phyloP scores from a whole-genome alignment of 1,284 basidiomycete species.

The Microbotryum lychnidis-dioicae region DNA sequence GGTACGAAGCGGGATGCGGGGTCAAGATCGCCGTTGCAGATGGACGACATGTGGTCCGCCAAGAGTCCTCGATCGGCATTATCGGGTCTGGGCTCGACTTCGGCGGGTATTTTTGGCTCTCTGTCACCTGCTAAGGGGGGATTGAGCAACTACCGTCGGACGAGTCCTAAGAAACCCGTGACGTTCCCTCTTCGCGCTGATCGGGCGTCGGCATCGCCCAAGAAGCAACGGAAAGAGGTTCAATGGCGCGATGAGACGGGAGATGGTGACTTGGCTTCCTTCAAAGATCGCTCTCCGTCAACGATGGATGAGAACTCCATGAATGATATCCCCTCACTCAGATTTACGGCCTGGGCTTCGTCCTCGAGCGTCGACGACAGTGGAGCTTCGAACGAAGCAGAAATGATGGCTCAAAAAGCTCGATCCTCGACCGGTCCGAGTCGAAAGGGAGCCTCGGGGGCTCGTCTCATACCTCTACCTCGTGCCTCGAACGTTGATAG shows the following conservation, averaged over 20 bases:
- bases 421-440: constrained; percentile 2
- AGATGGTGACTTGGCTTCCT: constrained; percentile 25
- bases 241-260: constrained; percentile 31
- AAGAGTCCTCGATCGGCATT: constrained; percentile 15
- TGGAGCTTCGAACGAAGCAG: constrained; percentile 15
- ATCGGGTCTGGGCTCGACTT: constrained; percentile 14
- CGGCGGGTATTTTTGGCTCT: background rate
- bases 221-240: constrained; percentile 25
- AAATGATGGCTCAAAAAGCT: constrained; percentile 23
- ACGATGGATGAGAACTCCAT: background rate
- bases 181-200: constrained; percentile 3
- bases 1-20: constrained; percentile 22
- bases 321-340: constrained; percentile 6
- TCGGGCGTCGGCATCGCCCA: constrained; percentile 5
- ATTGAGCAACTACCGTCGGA: too few species aligned
- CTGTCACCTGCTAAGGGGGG: too few species aligned
- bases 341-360: constrained; percentile 16
- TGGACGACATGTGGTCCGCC: constrained; percentile 10
- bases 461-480: background rate
- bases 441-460: too few species aligned
- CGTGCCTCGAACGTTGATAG: constrained; percentile 7
- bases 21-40: constrained; percentile 15
- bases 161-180: constrained; percentile 10
- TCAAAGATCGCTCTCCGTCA: constrained; percentile 24
- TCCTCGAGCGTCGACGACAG: constrained; percentile 3